Evolutionary conservation across 306 rosid genomes (phyloP).

Genomic region (Cicer bijugum): DNA sequence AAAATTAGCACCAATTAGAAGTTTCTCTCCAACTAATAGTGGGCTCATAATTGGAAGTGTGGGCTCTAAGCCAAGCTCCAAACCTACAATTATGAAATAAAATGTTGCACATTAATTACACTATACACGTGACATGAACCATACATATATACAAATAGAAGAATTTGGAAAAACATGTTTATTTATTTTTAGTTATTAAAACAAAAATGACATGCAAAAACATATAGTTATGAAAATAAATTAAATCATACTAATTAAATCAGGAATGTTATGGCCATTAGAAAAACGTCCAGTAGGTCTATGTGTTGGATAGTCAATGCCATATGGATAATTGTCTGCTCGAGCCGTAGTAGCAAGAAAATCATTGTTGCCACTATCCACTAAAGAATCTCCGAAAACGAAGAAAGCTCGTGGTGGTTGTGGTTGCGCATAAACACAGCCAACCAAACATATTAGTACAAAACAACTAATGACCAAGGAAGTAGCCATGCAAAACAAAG

Average conservation of each 20-base stretch:
- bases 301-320: constrained; percentile 74
- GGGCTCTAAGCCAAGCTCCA: constrained; percentile 73
- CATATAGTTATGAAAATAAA: too few relatives aligned
- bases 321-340: constrained; percentile 82
- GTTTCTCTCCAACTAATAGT: constrained; percentile 54
- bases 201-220: neutral
- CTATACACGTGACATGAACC: constrained; percentile 1
- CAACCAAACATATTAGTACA: constrained; percentile 34
- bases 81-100: constrained; percentile 50
- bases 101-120: neutral
- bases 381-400: constrained; percentile 90
- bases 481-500: constrained; percentile 25
- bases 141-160: constrained; percentile 8
- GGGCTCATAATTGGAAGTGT: constrained; percentile 87
- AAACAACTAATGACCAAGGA: constrained; percentile 24
- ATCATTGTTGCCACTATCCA: constrained; percentile 89
- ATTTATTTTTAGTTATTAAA: neutral
- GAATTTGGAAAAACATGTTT: neutral
- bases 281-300: constrained; percentile 92
- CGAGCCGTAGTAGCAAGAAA: constrained; percentile 82
- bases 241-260: constrained; percentile 58
- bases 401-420: constrained; percentile 69
- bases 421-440: constrained; percentile 43
- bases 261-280: constrained; percentile 89
- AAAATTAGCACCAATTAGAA: constrained; percentile 83